A percentile compares a stretch with the other conserved stretches of the same genome.
These are phyloP conservation scores for Sporothrix variecibatus DNA, from an alignment of 2,329 filamentous ascomycete genomes.

Conservation along the genomic window DNA sequence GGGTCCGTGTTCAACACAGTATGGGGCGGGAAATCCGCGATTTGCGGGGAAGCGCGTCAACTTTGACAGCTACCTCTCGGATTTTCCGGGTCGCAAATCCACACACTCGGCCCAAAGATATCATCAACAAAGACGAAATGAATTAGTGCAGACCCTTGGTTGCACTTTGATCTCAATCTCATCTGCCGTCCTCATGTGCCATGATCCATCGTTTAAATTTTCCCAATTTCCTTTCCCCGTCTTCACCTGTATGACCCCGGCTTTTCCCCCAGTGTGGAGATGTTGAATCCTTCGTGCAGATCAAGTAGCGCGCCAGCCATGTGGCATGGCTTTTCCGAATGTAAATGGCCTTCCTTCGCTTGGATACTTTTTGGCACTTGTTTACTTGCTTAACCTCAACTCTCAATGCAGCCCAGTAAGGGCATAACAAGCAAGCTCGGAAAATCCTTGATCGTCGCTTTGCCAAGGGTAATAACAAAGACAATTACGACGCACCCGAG, in stretches of 20 bases:
- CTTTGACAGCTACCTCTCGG: not conserved
- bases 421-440: not conserved
- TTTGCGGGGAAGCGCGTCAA: constrained; percentile 1
- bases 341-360: not conserved
- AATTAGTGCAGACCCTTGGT: not conserved
- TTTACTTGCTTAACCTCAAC: not conserved
- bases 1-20: not conserved
- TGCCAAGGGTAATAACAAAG: not conserved
- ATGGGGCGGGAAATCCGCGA: not conserved
- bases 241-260: not conserved
- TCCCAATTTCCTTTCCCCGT: not conserved
- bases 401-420: not conserved
- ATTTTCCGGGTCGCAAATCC: not conserved
- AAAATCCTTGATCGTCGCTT: not conserved
- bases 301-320: not conserved
- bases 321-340: not conserved
- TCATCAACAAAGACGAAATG: not conserved
- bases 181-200: constrained; percentile 3
- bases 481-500: too few species aligned
- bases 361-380: not conserved
- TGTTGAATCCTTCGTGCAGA: too few species aligned
- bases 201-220: not conserved
- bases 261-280: not conserved
- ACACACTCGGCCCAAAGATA: not conserved
- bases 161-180: not conserved